Evolutionary conservation across 805 yeast genomes (phyloP).

Genomic region (Starmerella bombi): DNA sequence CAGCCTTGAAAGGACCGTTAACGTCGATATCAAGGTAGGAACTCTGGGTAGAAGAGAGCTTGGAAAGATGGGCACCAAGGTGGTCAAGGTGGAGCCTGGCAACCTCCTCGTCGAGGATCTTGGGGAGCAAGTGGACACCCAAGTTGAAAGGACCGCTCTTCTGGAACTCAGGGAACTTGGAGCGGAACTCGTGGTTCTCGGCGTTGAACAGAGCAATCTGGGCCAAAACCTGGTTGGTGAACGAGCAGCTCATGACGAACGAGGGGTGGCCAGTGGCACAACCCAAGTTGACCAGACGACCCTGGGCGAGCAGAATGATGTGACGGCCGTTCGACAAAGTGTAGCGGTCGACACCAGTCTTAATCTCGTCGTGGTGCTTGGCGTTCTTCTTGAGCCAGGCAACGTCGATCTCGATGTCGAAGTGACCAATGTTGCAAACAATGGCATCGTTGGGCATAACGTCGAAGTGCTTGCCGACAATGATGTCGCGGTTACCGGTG

Average conservation of each 20-base stretch:
- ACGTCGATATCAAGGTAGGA: slow-evolving; percentile 85
- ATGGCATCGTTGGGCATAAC: slow-evolving; percentile 98
- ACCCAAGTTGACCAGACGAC: slow-evolving; percentile 98
- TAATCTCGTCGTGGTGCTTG: slow-evolving; percentile 85
- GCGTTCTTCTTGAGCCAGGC: slow-evolving; percentile 97
- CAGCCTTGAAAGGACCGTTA: slow-evolving; percentile 97
- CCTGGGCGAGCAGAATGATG: slow-evolving; percentile 92
- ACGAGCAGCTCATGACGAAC: slow-evolving; percentile 97
- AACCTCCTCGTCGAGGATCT: slow-evolving; percentile 95
- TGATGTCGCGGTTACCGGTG: slow-evolving; percentile 98
- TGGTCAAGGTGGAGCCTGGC: slow-evolving; percentile 93
- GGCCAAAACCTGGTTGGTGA: slow-evolving; percentile 98
- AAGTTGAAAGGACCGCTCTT: slow-evolving; percentile 80
- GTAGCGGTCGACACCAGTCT: slow-evolving; percentile 98
- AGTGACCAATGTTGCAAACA: slow-evolving; percentile 99
- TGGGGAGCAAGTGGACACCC: slow-evolving; percentile 94
- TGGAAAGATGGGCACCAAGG: slow-evolving; percentile 78
- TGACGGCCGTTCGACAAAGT: slow-evolving; percentile 80
- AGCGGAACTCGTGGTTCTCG: slow-evolving; percentile 64
- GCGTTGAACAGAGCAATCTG: slow-evolving; percentile 96
- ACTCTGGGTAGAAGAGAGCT: slow-evolving; percentile 66
- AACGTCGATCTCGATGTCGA: slow-evolving; percentile 97
- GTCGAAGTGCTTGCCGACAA: slow-evolving; percentile 74
- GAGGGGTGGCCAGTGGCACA: slow-evolving; percentile 99
- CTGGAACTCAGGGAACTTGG: slow-evolving; percentile 74